Percentiles rank a stretch among this genome's conserved stretches.
These are phyloP conservation scores for Globisporangium perplexum DNA, from an alignment of 352 stramenopile species.

Conservation along the genomic window DNA sequence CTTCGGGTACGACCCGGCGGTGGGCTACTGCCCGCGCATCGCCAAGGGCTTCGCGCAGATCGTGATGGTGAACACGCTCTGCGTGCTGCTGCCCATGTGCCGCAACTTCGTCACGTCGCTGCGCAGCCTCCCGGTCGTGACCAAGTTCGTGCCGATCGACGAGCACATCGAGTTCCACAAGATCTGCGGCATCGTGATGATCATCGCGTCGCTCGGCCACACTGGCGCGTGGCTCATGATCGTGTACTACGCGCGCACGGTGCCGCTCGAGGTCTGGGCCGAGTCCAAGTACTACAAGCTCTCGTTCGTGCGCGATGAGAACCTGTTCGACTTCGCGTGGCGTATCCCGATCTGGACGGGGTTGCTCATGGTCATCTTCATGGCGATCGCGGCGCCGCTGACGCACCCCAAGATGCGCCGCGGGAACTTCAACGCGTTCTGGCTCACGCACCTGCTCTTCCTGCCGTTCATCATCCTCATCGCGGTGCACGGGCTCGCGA, in stretches of 20 bases:
- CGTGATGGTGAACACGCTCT: conserved; percentile 68
- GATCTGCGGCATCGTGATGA: conserved; percentile 65
- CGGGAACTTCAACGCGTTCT: conserved; percentile 65
- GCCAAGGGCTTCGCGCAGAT: conserved; percentile 70
- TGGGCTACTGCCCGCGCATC: conserved; percentile 45
- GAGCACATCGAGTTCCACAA: conserved; percentile 70
- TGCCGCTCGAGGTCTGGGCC: conserved; percentile 30
- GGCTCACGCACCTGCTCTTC: conserved; percentile 60
- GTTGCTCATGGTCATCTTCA: conserved; percentile 51
- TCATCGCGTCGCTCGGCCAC: conserved; percentile 53
- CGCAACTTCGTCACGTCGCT: conserved; percentile 57
- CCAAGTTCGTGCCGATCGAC: conserved; percentile 52
- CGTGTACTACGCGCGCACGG: conserved; percentile 39
- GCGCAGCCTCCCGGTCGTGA: conserved; percentile 35
- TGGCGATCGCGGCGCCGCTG: conserved; percentile 34
- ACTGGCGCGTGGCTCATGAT: conserved; percentile 48
- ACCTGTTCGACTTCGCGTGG: conserved; percentile 29
- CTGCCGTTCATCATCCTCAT: conserved; percentile 65
- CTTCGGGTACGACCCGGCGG: conserved; percentile 37
- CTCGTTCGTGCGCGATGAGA: conserved; percentile 46
- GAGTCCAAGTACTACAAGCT: conserved; percentile 39
- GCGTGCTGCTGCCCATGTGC: conserved; percentile 72
- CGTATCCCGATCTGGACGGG: conserved; percentile 63
- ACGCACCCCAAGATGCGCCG: conserved; percentile 43
- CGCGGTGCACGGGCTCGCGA: conserved; percentile 50